Evolutionary conservation across 768 basidiomycete species (phyloP), one percentile per base, ranked within the genome.

Genomic region (Lactarius sp.): DNA sequence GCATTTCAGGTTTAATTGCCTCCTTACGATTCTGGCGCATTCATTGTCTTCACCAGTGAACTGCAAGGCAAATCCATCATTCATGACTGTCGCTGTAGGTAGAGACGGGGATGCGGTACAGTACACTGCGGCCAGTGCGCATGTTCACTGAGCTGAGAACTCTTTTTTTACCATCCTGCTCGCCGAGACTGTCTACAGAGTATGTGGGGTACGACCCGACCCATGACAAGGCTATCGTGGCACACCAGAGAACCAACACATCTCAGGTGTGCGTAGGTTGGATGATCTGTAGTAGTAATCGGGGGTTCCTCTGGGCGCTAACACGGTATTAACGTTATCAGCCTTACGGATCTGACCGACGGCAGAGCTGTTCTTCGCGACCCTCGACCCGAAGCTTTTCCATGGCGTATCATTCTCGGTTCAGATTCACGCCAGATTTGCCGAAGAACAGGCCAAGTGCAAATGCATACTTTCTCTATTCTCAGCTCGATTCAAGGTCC

Each of bases 161-260:
- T 27, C 27, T 27, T 1, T 39, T 53, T 12, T 16, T 27, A 3
- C n/a, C 10, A 1, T 20, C 8, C n/a, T 50, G 37, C 36, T 18
- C 14, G 33, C 46, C 27, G 18, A 61, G 1, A 22, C 20, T 2
- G 44, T 49, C 53, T 16, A 55, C 36, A 60, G 59, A 53, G 58
- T 50, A 16, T 27, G 83, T 85, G 20, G 85, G 85, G 3, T 84
- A 80, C 65, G 83, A 81, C 76, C 79, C 78, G 0, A 62, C 73
- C 7, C 73, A 78, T 56, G 75, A 80, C 60, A 74, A 81, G 5
- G 77, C 84, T 27, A 77, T 86, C 16, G 83, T 85, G 10, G 80
- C 79, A 1, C 85, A 85, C 66, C 76, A 85, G 70, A 84, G 85
- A 27, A 85, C 84, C 3, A 81, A 86, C 64, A 10, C 8, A 7